Percentiles rank a stretch among this genome's conserved stretches.
These are phyloP conservation scores for Sarocladiaceae sp. DNA, from an alignment of 2,329 filamentous ascomycete genomes.

Conservation along the genomic window DNA sequence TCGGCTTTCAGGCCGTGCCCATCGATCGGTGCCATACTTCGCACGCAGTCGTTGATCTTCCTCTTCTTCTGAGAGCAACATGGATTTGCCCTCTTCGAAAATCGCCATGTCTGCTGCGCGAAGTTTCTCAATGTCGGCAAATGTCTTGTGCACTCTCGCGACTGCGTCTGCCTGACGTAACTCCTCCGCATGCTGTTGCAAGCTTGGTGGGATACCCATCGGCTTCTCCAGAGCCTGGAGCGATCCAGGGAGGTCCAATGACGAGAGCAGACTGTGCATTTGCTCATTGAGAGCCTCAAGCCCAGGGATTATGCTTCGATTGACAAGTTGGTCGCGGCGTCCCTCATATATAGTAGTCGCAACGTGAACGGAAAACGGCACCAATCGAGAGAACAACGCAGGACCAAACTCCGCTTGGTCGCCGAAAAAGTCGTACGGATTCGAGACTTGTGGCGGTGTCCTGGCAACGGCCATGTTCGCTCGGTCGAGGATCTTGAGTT, in stretches of 20 bases:
- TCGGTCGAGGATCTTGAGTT: conserved; percentile 79
- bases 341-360: conserved; percentile 95
- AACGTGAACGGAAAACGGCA: conserved; percentile 92
- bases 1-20: conserved; percentile 67
- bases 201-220: conserved; percentile 76
- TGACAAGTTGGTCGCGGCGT: conserved; percentile 82
- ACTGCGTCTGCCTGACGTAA: conserved; percentile 87
- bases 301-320: conserved; percentile 80
- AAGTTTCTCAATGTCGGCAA: conserved; percentile 88
- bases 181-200: conserved; percentile 90
- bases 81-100: conserved; percentile 78
- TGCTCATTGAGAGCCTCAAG: conserved; percentile 76
- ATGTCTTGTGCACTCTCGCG: conserved; percentile 69
- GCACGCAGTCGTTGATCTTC: conserved; percentile 74
- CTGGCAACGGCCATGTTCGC: conserved; percentile 83
- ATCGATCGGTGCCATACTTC: conserved; percentile 84
- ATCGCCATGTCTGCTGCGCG: conserved; percentile 71
- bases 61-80: conserved; percentile 73
- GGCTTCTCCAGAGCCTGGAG: conserved; percentile 94
- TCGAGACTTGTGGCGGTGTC: conserved; percentile 75
- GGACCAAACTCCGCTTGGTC: conserved; percentile 77
- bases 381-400: conserved; percentile 83
- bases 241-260: conserved; percentile 84
- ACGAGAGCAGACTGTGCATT: conserved; percentile 74
- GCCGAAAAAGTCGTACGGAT: conserved; percentile 75